Percentiles rank a stretch among this genome's conserved stretches.
Evolutionary conservation across 208 protist species (phyloP).

Genomic region (Tritrichomonas musculus): DNA sequence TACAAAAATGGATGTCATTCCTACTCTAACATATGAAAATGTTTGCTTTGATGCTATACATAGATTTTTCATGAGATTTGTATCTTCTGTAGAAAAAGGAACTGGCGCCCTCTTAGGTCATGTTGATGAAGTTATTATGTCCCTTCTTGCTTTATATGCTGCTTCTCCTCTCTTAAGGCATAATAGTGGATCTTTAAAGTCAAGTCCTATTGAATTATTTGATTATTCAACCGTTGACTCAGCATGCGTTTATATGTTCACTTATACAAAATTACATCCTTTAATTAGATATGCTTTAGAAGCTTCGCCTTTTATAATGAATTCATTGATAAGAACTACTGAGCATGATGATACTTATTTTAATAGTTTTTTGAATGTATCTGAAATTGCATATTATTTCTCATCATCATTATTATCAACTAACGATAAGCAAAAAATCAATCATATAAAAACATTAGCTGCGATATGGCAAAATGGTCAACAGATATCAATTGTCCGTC

Average conservation of each 20-base stretch:
- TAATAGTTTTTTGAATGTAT: neutral
- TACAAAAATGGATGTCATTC: neutral
- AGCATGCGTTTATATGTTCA: neutral
- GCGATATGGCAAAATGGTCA: neutral
- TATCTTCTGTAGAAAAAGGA: neutral
- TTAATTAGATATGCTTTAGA: neutral
- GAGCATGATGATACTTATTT: neutral
- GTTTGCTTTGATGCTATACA: neutral
- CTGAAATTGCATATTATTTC: neutral
- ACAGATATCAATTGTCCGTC: neutral
- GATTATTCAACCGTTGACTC: neutral
- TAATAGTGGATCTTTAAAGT: neutral
- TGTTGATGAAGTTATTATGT: neutral
- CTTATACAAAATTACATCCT: neutral
- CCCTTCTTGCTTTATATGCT: neutral
- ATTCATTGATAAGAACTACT: neutral
- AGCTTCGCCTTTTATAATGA: neutral
- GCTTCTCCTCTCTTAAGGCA: neutral
- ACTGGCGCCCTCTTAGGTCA: neutral
- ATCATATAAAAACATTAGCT: neutral
- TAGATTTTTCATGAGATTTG: conserved; percentile 5
- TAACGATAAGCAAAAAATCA: neutral
- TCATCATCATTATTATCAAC: neutral
- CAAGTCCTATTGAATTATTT: neutral
- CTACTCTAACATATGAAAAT: neutral